Conservation (phyloP, 1,284 basidiomycete genomes). For the Mycena citricolor region DNA sequence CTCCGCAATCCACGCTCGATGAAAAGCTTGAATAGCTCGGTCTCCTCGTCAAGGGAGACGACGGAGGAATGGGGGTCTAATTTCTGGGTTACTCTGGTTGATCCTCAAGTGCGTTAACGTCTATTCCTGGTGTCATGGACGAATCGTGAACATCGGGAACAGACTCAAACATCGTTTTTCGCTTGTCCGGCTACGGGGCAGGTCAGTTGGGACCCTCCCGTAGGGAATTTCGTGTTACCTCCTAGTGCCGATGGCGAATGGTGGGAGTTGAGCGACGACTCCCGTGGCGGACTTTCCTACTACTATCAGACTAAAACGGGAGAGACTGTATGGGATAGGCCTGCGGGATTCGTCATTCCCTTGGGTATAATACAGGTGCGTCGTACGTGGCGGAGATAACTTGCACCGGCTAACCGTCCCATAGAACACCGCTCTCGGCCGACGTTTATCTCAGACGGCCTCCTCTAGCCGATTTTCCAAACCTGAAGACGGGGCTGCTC, state of each 20-base stretch:
- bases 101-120: constrained; percentile 63
- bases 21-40: constrained; percentile 26
- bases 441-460: constrained; percentile 55
- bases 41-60: constrained; percentile 34
- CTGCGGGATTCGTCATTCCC: constrained; percentile 83
- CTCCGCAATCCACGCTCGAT: constrained; percentile 27
- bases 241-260: constrained; percentile 86
- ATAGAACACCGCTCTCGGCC: constrained; percentile 74
- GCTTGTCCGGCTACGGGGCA: constrained; percentile 91
- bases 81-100: constrained; percentile 83
- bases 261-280: constrained; percentile 90
- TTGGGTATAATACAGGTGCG: constrained; percentile 80
- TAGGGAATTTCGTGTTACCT: constrained; percentile 54
- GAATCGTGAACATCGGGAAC: no score
- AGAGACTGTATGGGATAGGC: constrained; percentile 88
- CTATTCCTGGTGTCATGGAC: no score
- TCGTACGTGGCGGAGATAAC: no score
- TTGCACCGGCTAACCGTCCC: constrained; percentile 13
- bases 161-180: constrained; percentile 85
- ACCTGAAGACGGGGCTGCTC: constrained; percentile 14
- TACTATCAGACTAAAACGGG: constrained; percentile 91
- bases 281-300: constrained; percentile 75
- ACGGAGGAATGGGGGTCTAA: constrained; percentile 74
- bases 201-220: constrained; percentile 89
- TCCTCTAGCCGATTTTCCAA: constrained; percentile 39